Percentiles rank a stretch among this genome's conserved stretches.
Evolutionary conservation across 2,329 filamentous ascomycete species (phyloP).

Genomic region (Aspergillus quadricinctus): DNA sequence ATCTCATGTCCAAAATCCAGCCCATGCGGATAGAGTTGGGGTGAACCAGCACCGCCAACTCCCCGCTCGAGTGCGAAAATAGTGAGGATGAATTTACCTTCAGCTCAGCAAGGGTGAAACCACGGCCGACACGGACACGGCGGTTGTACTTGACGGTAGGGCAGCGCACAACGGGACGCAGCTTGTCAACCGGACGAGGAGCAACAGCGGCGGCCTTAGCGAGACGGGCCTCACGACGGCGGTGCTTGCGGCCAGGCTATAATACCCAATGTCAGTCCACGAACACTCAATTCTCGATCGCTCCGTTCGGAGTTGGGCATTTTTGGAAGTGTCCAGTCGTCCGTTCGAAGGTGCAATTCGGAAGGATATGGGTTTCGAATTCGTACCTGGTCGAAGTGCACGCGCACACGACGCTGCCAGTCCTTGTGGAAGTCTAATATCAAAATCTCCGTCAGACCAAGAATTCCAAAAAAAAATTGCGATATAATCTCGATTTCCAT

Average conservation of each 20-base stretch:
- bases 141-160: constrained; percentile 99
- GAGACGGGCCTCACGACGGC: constrained; percentile 84
- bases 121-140: constrained; percentile 90
- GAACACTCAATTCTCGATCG: not conserved
- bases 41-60: not conserved
- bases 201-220: constrained; percentile 93
- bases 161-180: constrained; percentile 95
- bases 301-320: not conserved
- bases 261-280: constrained; percentile 31
- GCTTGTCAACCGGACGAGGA: constrained; percentile 93
- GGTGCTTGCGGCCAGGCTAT: constrained; percentile 93
- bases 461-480: constrained; percentile 15
- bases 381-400: constrained; percentile 99
- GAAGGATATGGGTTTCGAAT: constrained; percentile 28
- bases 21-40: not conserved
- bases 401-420: constrained; percentile 98
- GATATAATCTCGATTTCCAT: constrained; percentile 16
- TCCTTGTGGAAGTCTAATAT: constrained; percentile 93
- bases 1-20: not conserved
- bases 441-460: constrained; percentile 24
- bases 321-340: constrained; percentile 6
- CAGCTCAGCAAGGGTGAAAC: constrained; percentile 95
- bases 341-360: constrained; percentile 12
- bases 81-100: constrained; percentile 64
- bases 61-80: not conserved